Conservation (phyloP, 129 eudicot species). For the Dittrichia graveolens region DNA sequence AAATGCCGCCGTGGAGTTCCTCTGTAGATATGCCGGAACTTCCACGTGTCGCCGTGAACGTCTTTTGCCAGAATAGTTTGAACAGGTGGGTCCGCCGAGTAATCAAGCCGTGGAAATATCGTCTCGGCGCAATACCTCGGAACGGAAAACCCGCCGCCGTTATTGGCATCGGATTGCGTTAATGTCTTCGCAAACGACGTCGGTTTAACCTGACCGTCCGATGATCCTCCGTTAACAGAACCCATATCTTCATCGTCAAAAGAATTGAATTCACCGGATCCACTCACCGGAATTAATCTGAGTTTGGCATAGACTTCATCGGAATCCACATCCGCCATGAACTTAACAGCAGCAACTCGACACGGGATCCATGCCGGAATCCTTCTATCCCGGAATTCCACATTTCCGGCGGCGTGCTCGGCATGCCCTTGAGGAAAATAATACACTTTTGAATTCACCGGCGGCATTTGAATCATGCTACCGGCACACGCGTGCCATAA, state of each 20-base stretch:
- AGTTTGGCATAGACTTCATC: conserved; percentile 87
- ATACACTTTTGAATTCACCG: conserved; percentile 62
- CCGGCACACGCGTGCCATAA: conserved; percentile 99
- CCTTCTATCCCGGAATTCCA: conserved; percentile 59
- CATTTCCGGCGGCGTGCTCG: conserved; percentile 77
- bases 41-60: conserved; percentile 95
- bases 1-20: conserved; percentile 96
- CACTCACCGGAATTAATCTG: conserved; percentile 50
- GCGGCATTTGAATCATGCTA: conserved; percentile 95
- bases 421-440: conserved; percentile 95
- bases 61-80: conserved; percentile 91
- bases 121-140: conserved; percentile 97
- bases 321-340: conserved; percentile 82
- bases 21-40: conserved; percentile 85
- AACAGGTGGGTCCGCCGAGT: conserved; percentile 90
- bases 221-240: conserved; percentile 39
- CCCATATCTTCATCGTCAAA: conserved; percentile 49
- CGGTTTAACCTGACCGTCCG: conserved; percentile 65
- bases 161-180: conserved; percentile 94
- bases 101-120: conserved; percentile 85
- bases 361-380: conserved; percentile 77
- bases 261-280: conserved; percentile 41
- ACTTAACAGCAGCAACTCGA: conserved; percentile 53
- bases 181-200: conserved; percentile 88
- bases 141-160: conserved; percentile 98